Evolutionary conservation across 2,329 filamentous ascomycete genomes (phyloP), one percentile per base, ranked within the genome.

Genomic region (Remersonia thermophila): DNA sequence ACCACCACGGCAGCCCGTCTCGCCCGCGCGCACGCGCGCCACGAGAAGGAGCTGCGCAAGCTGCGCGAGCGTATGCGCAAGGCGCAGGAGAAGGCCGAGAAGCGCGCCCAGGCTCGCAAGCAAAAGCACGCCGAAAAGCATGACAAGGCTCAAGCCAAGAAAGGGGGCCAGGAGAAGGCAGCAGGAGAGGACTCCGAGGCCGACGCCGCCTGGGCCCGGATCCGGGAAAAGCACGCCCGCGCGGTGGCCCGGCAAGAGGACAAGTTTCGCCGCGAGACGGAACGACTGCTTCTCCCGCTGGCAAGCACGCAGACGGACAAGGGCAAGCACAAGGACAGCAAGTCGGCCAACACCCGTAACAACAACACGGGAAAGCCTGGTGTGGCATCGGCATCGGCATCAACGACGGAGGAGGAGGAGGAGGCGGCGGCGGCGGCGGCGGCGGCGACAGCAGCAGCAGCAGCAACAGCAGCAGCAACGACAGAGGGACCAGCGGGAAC

Each of bases 171-270:
- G 7, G 30, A 12, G 17, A 25, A 33, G 25, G 18, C 20, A 12
- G 13, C 29, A 9, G 10, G 16, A 15, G 13, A 13, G 20, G 14
- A 20, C 30, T 18, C 62, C 33, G 60, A 69, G 38, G 71, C 78
- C 31, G 62, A 60, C 33, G 55, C 61, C 2, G 61, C 64, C 2
- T 43, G 74, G 4, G 63, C 67, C 20, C 80, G 75, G 52, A 63
- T 75, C 7, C 67, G 69, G 20, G 73, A 79, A 51, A 77, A 72
- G 50, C 74, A 82, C 53, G 69, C 74, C 31, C 65, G 62, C 32
- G 75, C 80, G 44, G 53, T 77, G 0, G 69, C 71, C 30, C 82
- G 79, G 51, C 72, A 78, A 35, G 72, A 80, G 46, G 76, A 76
- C 32, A 79, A 77, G 46, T 77, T 78, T 47, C 67, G 69, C 43